Conservation (phyloP, 2,329 filamentous ascomycete species). For the Lasiodiplodia gonubiensis region DNA sequence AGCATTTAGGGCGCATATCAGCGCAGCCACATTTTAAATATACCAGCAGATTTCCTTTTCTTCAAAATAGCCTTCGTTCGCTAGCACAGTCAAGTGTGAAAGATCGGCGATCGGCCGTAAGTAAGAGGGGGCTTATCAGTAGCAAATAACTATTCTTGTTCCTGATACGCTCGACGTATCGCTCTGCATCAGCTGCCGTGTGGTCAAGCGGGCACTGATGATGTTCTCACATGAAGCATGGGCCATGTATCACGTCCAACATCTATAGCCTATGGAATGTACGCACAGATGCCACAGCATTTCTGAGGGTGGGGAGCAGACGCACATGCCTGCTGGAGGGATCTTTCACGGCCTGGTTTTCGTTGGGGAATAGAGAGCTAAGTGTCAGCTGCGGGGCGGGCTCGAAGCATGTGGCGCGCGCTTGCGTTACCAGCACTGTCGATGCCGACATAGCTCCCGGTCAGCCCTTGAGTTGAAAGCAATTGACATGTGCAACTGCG, state of each 20-base stretch:
- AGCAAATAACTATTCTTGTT: slow-evolving; percentile 3
- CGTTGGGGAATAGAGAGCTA: slow-evolving; percentile 16
- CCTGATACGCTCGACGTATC: background rate
- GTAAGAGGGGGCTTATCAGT: slow-evolving; percentile 2
- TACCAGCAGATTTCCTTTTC: slow-evolving; percentile 10
- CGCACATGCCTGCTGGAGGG: background rate
- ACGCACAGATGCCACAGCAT: background rate
- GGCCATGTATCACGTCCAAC: background rate
- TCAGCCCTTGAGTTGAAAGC: background rate
- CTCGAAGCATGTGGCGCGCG: slow-evolving; percentile 11
- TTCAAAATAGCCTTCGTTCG: slow-evolving; percentile 2
- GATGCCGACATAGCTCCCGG: background rate
- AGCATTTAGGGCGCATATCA: background rate
- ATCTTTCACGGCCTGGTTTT: background rate
- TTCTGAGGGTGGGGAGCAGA: background rate
- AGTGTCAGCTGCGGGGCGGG: slow-evolving; percentile 11
- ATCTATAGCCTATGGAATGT: background rate
- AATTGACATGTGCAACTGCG: slow-evolving; percentile 12
- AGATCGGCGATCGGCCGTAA: slow-evolving; percentile 15
- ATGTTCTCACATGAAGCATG: slow-evolving; percentile 11
- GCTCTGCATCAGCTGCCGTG: slow-evolving; percentile 7
- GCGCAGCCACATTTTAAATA: slow-evolving; percentile 1
- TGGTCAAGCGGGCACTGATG: background rate
- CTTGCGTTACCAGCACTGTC: background rate
- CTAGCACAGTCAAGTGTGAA: background rate